Conservation (phyloP, 1,284 basidiomycete species). For the Cryptococcus maquisensis region DNA sequence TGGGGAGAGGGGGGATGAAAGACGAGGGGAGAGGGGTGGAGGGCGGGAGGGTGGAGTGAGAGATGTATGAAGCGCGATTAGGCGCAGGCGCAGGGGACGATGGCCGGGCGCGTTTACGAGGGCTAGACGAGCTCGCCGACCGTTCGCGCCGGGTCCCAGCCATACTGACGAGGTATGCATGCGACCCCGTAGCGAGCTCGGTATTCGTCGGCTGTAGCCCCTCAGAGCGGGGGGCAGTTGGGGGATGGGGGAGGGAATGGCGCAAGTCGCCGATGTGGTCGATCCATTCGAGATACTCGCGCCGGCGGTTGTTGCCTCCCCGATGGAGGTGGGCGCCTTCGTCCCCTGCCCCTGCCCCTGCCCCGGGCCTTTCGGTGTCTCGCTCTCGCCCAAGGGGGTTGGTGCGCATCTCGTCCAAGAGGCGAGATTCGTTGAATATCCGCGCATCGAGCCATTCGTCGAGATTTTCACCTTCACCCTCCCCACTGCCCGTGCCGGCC, state of each 20-base stretch:
- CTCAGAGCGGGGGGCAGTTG: neutral
- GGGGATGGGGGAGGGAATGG: neutral
- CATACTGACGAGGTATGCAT: neutral
- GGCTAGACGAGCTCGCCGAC: neutral
- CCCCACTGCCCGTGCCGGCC: neutral
- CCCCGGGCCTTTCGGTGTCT: neutral
- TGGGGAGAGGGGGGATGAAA: constrained; percentile 15
- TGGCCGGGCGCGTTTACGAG: neutral
- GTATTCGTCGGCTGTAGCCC: neutral
- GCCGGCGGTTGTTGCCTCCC: neutral
- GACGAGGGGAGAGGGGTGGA: constrained; percentile 8
- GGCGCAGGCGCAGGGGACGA: neutral
- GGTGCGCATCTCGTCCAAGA: neutral
- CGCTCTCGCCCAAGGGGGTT: no score
- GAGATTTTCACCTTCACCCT: neutral
- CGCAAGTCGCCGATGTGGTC: neutral
- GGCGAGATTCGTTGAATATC: neutral
- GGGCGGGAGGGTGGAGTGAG: constrained; percentile 12
- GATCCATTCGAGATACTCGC: neutral
- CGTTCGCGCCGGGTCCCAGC: neutral
- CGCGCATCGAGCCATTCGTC: neutral
- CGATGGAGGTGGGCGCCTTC: neutral
- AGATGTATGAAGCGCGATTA: constrained; percentile 18
- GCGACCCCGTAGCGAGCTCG: neutral
- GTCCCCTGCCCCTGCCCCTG: neutral